These are phyloP conservation scores for Candida manassasensis DNA, from an alignment of 805 yeast species.

Conservation along the genomic window DNA sequence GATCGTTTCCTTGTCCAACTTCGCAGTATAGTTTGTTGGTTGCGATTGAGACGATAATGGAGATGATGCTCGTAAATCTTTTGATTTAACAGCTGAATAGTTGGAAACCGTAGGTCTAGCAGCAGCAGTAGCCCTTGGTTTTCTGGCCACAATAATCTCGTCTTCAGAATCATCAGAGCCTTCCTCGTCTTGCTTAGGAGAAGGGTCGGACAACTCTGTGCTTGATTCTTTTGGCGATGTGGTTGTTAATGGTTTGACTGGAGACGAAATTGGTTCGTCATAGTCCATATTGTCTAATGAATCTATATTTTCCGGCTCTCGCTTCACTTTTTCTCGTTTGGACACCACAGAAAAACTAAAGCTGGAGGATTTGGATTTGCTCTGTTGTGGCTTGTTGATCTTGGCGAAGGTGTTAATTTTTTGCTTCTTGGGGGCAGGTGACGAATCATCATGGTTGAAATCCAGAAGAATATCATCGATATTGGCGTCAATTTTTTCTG, in stretches of 20 bases:
- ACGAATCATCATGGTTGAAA: constrained; percentile 22
- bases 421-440: constrained; percentile 13
- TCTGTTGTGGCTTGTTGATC: constrained; percentile 13
- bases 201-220: constrained; percentile 2
- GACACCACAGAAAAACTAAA: constrained; percentile 18
- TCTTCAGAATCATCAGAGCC: constrained; percentile 45
- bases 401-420: constrained; percentile 15
- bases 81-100: constrained; percentile 33
- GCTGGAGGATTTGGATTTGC: constrained; percentile 14
- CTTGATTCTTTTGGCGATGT: constrained; percentile 11
- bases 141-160: constrained; percentile 49
- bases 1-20: constrained; percentile 24
- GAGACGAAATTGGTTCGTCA: constrained; percentile 28
- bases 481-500: constrained; percentile 43
- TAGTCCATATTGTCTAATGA: constrained; percentile 22
- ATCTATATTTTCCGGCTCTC: constrained; percentile 6
- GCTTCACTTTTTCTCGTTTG: constrained; percentile 3
- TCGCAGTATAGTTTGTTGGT: constrained; percentile 27
- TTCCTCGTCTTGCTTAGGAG: constrained; percentile 7
- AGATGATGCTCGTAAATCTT: constrained; percentile 18
- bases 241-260: constrained; percentile 21
- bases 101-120: constrained; percentile 28
- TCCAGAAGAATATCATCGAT: constrained; percentile 67
- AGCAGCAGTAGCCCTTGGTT: constrained; percentile 45
- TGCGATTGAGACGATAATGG: constrained; percentile 16